These are phyloP conservation scores for Basidiobolus meristosporus DNA, from an alignment of 371 early-diverging fungal species.

Conservation along the genomic window DNA sequence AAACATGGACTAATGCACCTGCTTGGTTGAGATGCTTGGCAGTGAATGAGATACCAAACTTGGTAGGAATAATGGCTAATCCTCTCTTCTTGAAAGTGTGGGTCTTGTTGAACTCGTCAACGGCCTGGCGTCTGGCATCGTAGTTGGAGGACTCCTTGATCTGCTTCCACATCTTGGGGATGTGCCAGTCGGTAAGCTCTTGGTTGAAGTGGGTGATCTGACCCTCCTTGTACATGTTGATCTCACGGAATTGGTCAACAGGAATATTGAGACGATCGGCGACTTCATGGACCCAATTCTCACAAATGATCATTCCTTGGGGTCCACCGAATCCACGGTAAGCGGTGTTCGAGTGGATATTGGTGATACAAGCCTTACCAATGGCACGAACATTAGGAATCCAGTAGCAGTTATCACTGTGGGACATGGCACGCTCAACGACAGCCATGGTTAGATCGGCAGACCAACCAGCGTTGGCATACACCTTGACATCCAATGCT, in stretches of 20 bases:
- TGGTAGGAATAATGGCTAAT: slow-evolving; percentile 45
- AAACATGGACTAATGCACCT: slow-evolving; percentile 54
- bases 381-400: slow-evolving; percentile 31
- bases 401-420: slow-evolving; percentile 48
- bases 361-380: slow-evolving; percentile 51
- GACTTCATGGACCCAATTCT: slow-evolving; percentile 44
- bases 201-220: slow-evolving; percentile 42
- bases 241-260: slow-evolving; percentile 23
- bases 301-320: slow-evolving; percentile 54
- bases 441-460: slow-evolving; percentile 42
- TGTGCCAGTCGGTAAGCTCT: slow-evolving; percentile 37
- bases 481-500: slow-evolving; percentile 28
- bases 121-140: slow-evolving; percentile 14
- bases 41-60: slow-evolving; percentile 50
- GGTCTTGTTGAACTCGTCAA: slow-evolving; percentile 33
- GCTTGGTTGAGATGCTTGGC: slow-evolving; percentile 52
- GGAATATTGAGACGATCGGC: slow-evolving; percentile 30
- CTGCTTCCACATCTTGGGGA: slow-evolving; percentile 39
- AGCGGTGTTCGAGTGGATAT: slow-evolving; percentile 58
- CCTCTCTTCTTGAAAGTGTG: slow-evolving; percentile 53
- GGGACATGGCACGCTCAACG: slow-evolving; percentile 44
- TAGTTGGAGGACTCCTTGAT: slow-evolving; percentile 18
- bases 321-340: slow-evolving; percentile 60
- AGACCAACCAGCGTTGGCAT: slow-evolving; percentile 50
- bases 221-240: slow-evolving; percentile 42